Conservation (phyloP, 108 stramenopile species). For the Cyclotella sp. region DNA sequence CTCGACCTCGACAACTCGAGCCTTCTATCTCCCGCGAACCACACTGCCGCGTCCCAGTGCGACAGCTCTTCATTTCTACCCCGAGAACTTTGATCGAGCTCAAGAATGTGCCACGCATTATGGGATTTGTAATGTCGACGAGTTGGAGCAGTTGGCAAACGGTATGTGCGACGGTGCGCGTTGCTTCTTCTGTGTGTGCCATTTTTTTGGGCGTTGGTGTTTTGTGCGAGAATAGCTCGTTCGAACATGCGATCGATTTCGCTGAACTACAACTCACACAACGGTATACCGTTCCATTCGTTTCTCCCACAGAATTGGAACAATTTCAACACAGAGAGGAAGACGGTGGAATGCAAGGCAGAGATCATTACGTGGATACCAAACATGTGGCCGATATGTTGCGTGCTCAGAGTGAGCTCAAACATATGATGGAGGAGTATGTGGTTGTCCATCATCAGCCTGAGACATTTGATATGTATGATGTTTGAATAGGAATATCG, state of each 20-base stretch:
- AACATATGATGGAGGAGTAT: conserved; percentile 34
- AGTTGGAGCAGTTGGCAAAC: conserved; percentile 22
- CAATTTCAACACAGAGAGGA: conserved; percentile 11
- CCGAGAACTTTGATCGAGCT: conserved; percentile 28
- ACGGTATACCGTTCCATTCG: neutral
- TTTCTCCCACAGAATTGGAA: conserved; percentile 9
- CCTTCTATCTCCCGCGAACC: no score
- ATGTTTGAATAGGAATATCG: conserved; percentile 7
- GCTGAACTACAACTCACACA: no score
- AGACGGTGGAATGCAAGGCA: conserved; percentile 24
- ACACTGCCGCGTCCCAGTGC: neutral
- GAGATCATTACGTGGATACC: conserved; percentile 23
- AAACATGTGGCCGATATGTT: conserved; percentile 18
- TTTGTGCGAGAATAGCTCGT: no score
- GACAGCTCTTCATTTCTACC: conserved; percentile 17
- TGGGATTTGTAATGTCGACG: conserved; percentile 22
- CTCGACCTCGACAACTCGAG: no score
- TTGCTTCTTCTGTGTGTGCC: neutral
- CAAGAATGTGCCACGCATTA: conserved; percentile 23
- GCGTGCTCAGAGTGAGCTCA: conserved; percentile 26
- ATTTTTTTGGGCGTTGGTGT: no score
- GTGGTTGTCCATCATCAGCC: conserved; percentile 11
- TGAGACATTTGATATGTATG: conserved; percentile 30
- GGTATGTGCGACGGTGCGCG: neutral
- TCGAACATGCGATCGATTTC: no score